phyloP scores from a whole-genome alignment of 2,329 filamentous ascomycete genomes.

The Beauveria sp. region DNA sequence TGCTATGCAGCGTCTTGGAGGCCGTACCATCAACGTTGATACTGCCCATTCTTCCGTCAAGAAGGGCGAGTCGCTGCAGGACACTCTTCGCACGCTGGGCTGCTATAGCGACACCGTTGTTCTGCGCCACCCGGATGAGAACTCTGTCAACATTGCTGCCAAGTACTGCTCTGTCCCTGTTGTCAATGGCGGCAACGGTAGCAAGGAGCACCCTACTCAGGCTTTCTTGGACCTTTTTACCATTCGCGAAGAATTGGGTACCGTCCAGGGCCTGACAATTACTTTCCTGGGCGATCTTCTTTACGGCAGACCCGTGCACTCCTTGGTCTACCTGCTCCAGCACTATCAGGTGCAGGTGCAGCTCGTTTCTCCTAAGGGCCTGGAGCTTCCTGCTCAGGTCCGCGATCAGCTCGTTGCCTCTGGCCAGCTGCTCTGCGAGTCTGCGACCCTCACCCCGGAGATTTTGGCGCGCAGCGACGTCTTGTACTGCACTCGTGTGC shows the following conservation, averaged over 20 bases:
- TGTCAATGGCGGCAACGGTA: conserved; percentile 95
- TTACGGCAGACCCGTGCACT: conserved; percentile 92
- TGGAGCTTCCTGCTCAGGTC: conserved; percentile 70
- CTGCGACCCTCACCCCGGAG: conserved; percentile 73
- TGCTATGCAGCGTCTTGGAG: conserved; percentile 96
- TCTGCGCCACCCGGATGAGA: conserved; percentile 83
- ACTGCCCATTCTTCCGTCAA: conserved; percentile 81
- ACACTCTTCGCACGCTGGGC: conserved; percentile 85
- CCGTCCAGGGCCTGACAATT: conserved; percentile 89
- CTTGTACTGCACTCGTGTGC: conserved; percentile 92
- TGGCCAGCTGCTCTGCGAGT: conserved; percentile 70
- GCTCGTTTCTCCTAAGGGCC: conserved; percentile 74
- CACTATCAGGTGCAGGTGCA: conserved; percentile 95
- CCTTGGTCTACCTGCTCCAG: conserved; percentile 82
- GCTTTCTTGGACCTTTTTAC: conserved; percentile 97
- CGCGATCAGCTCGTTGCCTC: conserved; percentile 62
- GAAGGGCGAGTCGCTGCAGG: conserved; percentile 90
- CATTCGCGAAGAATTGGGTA: conserved; percentile 94
- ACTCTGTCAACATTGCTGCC: conserved; percentile 70
- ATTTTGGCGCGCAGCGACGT: conserved; percentile 84
- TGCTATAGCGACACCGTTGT: conserved; percentile 95
- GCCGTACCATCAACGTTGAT: conserved; percentile 72
- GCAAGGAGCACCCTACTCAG: conserved; percentile 93
- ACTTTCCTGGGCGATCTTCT: conserved; percentile 91
- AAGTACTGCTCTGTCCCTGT: conserved; percentile 86